These are phyloP conservation scores for Russula abietina DNA, from an alignment of 768 basidiomycete genomes.

Conservation along the genomic window DNA sequence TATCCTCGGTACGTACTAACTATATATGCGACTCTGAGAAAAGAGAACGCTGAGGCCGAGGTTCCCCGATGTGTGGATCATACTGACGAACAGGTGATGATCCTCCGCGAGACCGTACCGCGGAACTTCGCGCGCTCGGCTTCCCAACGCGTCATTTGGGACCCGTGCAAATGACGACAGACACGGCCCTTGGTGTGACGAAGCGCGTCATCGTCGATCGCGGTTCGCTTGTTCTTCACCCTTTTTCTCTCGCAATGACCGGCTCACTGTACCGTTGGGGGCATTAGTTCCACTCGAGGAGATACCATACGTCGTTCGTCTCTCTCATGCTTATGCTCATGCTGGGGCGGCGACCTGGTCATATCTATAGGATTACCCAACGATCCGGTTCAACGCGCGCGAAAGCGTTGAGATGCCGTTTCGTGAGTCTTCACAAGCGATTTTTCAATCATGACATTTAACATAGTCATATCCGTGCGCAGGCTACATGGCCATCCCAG, in stretches of 20 bases:
- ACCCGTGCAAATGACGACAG: conserved; percentile 94
- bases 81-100: conserved; percentile 64
- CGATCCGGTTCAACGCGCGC: conserved; percentile 76
- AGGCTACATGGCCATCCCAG: conserved; percentile 42
- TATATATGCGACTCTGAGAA: neutral
- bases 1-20: neutral
- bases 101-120: conserved; percentile 89
- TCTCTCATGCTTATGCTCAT: neutral
- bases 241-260: neutral
- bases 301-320: conserved; percentile 65
- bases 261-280: neutral
- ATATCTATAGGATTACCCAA: conserved; percentile 68
- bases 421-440: conserved; percentile 43
- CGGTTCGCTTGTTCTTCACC: conserved; percentile 33
- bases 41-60: no score
- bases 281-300: conserved; percentile 51
- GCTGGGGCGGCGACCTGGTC: neutral
- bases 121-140: conserved; percentile 77
- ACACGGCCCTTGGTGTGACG: conserved; percentile 90
- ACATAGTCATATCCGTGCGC: neutral
- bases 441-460: neutral
- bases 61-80: neutral
- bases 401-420: conserved; percentile 99
- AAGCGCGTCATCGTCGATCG: conserved; percentile 74
- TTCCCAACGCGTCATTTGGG: conserved; percentile 87